Evolutionary conservation across 257 asterid species (phyloP).

Genomic region (Rubia yunnanensis): DNA sequence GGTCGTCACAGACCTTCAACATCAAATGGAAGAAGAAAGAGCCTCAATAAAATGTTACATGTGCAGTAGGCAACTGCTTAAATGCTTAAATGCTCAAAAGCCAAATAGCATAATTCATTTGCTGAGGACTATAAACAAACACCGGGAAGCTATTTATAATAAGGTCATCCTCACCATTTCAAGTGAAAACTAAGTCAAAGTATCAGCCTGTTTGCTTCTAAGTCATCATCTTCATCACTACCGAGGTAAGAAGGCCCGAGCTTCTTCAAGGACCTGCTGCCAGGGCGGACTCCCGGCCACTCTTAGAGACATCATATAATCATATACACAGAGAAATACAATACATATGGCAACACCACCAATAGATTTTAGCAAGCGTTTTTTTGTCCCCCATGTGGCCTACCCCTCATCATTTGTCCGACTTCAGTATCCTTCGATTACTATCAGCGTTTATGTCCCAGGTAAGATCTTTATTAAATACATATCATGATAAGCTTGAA

Average conservation of each 20-base stretch:
- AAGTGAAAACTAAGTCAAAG: conserved; percentile 40
- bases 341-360: conserved; percentile 41
- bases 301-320: conserved; percentile 68
- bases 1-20: conserved; percentile 91
- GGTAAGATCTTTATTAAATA: conserved; percentile 16
- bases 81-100: background rate
- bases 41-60: conserved; percentile 8
- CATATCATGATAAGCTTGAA: conserved; percentile 10
- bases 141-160: conserved; percentile 69
- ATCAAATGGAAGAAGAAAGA: conserved; percentile 12
- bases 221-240: conserved; percentile 78
- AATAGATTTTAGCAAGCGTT: conserved; percentile 50
- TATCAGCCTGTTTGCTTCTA: conserved; percentile 39
- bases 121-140: conserved; percentile 21
- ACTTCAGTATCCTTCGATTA: conserved; percentile 19
- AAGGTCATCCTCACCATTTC: conserved; percentile 59
- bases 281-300: conserved; percentile 81
- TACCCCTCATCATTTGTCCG: conserved; percentile 55
- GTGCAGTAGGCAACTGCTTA: conserved; percentile 2
- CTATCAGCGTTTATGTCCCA: conserved; percentile 19
- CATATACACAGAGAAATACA: conserved; percentile 51
- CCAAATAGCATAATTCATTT: background rate
- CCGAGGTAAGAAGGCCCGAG: conserved; percentile 81
- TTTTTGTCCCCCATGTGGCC: conserved; percentile 70
- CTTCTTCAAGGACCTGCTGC: conserved; percentile 80